Percentiles rank a stretch among this genome's conserved stretches.
Evolutionary conservation across 2,329 filamentous ascomycete species (phyloP).

Genomic region (Exophiala oligosperma): DNA sequence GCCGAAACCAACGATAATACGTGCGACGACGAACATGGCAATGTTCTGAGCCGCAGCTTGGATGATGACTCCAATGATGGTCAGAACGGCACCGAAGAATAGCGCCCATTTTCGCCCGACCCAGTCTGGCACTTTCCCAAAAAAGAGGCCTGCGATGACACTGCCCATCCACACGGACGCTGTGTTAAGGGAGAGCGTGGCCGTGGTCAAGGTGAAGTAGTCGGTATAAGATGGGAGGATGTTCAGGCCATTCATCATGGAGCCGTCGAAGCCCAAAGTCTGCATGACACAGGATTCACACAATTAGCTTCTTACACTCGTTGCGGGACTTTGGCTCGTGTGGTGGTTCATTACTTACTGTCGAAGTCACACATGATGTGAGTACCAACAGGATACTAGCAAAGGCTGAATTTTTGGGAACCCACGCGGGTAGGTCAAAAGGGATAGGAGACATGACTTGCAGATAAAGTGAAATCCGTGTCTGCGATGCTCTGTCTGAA

Average conservation of each 20-base stretch:
- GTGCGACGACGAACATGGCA: slow-evolving; percentile 52
- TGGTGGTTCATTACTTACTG: slow-evolving; percentile 7
- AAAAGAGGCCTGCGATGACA: slow-evolving; percentile 46
- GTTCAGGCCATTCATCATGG: slow-evolving; percentile 59
- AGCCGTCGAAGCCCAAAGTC: slow-evolving; percentile 45
- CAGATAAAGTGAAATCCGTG: background rate
- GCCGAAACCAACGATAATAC: slow-evolving; percentile 53
- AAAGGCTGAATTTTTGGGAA: slow-evolving; percentile 11
- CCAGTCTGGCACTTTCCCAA: slow-evolving; percentile 44
- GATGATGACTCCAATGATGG: slow-evolving; percentile 47
- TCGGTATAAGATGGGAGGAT: slow-evolving; percentile 58
- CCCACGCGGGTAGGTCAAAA: slow-evolving; percentile 15
- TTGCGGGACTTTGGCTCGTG: no score
- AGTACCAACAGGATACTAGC: slow-evolving; percentile 15
- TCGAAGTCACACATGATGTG: slow-evolving; percentile 22
- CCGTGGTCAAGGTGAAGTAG: slow-evolving; percentile 56
- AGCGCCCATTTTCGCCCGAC: slow-evolving; percentile 48
- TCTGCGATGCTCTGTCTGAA: no score
- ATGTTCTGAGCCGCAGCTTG: slow-evolving; percentile 53
- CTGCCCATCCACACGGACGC: slow-evolving; percentile 57
- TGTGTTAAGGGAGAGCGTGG: slow-evolving; percentile 57
- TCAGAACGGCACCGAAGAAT: slow-evolving; percentile 43
- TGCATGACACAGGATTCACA: slow-evolving; percentile 8
- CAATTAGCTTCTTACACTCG: background rate
- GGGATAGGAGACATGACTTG: slow-evolving; percentile 9